Evolutionary conservation across 1,284 basidiomycete genomes (phyloP), one percentile per base, ranked within the genome.

Genomic region (Malassezia nana): DNA sequence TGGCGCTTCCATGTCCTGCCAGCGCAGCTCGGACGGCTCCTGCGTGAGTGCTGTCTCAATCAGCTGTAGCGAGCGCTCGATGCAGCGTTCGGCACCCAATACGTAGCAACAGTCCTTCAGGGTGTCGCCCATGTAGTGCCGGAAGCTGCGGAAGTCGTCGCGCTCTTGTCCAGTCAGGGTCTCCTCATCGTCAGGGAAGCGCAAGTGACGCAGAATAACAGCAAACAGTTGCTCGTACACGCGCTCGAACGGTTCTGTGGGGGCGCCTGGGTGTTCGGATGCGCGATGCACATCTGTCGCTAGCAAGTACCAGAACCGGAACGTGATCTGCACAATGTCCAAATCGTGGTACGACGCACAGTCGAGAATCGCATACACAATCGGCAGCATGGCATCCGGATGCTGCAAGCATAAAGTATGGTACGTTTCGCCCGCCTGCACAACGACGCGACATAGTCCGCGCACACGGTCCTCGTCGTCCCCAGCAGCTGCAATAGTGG

Each of bases 81-180:
- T 79, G 69, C 94, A 98, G 4, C 81, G 80, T 43, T 89, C 84
- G 2, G 90, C 82, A 26, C 90, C 87, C 31, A 99, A 81, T 31
- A 99, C 90, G 60, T 86, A 83, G 76, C 94, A 98, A 74, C 94
- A 98, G 74, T 99, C 94, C 77, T 99, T 99, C 64, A 99, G 81
- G 4, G 94, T 98, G 75, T 98, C 92, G 48, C 94, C 94, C 86
- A 99, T 98, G 60, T 90, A 83, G 78, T 99, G 94, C 51, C 94
- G 81, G 79, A 99, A 98, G 6, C 83, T 81, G 22, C 94, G 82
- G 79, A 98, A 98, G 69, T 87, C 85, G 60, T 98, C 94, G 9
- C 84, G 81, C 73, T 95, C 92, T 75, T 92, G 87, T 3, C 84
- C 83, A 3, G 81, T 80, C 63, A 91, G 76, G 25, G 81, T 75